These are phyloP conservation scores for Talaromyces sp. DNA, from an alignment of 2,329 filamentous ascomycete species.

Conservation along the genomic window DNA sequence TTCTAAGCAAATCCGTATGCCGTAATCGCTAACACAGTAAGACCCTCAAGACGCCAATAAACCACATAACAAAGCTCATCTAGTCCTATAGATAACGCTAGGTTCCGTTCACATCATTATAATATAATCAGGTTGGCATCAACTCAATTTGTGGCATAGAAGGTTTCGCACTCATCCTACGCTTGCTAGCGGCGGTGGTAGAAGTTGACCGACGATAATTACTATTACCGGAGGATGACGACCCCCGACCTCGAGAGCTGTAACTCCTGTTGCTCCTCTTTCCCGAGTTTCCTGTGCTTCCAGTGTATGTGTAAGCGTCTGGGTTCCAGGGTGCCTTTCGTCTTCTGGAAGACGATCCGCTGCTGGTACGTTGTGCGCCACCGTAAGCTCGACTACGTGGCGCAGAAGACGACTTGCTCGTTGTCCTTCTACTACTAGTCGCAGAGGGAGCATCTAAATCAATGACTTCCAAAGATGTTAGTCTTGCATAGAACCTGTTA, in stretches of 20 bases:
- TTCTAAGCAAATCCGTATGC: neutral
- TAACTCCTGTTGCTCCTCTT: neutral
- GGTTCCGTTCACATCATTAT: neutral
- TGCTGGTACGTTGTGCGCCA: constrained; percentile 2
- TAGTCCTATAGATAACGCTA: neutral
- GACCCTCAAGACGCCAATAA: constrained; percentile 1
- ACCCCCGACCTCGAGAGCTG: constrained; percentile 1
- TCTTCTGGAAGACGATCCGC: constrained; percentile 1
- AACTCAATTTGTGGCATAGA: constrained; percentile 31
- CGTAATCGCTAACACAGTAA: neutral
- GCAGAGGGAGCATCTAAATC: neutral
- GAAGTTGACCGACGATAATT: neutral
- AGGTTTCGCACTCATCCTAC: constrained; percentile 19
- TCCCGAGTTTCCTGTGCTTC: neutral
- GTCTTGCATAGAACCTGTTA: neutral
- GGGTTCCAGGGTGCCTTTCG: neutral
- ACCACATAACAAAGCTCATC: neutral
- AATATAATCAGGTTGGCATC: constrained; percentile 32
- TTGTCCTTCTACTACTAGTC: constrained; percentile 1
- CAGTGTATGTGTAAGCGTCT: neutral
- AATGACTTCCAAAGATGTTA: constrained; percentile 7
- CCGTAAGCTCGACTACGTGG: constrained; percentile 6
- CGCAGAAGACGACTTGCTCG: constrained; percentile 5
- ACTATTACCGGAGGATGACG: neutral
- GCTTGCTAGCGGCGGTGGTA: constrained; percentile 18